A percentile compares a stretch with the other conserved stretches of the same genome.
Conservation (phyloP, 2,329 filamentous ascomycete genomes). For the Trichoderma sp. region DNA sequence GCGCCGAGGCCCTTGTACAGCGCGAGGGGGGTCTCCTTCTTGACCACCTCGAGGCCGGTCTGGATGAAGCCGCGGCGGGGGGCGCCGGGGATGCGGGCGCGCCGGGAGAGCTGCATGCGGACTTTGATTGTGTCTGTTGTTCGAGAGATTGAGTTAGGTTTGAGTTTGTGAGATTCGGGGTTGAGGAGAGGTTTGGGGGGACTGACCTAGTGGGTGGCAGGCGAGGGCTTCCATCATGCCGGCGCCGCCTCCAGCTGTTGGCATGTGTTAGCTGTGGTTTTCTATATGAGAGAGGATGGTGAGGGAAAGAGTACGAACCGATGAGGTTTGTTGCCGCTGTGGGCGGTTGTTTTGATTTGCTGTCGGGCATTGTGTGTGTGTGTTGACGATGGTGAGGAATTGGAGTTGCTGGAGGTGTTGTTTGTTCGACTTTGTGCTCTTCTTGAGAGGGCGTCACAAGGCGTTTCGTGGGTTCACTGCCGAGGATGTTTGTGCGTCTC, state of each 20-base stretch:
- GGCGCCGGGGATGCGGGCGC: slow-evolving; percentile 79
- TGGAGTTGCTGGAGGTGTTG: neutral
- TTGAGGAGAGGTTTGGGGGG: slow-evolving; percentile 7
- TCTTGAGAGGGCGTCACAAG: neutral
- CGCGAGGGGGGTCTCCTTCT: slow-evolving; percentile 85
- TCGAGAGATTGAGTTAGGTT: too few species aligned
- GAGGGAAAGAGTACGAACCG: slow-evolving; percentile 56
- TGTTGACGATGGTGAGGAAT: neutral
- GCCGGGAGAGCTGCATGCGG: slow-evolving; percentile 94
- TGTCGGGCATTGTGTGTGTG: slow-evolving; percentile 40
- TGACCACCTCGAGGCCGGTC: slow-evolving; percentile 84
- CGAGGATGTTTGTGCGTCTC: slow-evolving; percentile 14
- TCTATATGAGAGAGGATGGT: neutral
- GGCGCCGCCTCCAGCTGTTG: slow-evolving; percentile 84
- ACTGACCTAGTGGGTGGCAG: slow-evolving; percentile 85
- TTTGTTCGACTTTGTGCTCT: neutral
- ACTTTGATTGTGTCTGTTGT: slow-evolving; percentile 92
- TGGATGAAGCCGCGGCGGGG: slow-evolving; percentile 84
- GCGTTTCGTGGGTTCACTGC: slow-evolving; percentile 14
- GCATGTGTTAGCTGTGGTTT: slow-evolving; percentile 30
- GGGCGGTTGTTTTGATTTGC: slow-evolving; percentile 69
- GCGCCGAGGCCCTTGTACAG: slow-evolving; percentile 98
- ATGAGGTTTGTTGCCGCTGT: slow-evolving; percentile 90
- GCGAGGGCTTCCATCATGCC: slow-evolving; percentile 99
- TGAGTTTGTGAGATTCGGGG: too few species aligned